Conservation (phyloP, 257 asterid genomes). For the Fraxinus anomala region DNA sequence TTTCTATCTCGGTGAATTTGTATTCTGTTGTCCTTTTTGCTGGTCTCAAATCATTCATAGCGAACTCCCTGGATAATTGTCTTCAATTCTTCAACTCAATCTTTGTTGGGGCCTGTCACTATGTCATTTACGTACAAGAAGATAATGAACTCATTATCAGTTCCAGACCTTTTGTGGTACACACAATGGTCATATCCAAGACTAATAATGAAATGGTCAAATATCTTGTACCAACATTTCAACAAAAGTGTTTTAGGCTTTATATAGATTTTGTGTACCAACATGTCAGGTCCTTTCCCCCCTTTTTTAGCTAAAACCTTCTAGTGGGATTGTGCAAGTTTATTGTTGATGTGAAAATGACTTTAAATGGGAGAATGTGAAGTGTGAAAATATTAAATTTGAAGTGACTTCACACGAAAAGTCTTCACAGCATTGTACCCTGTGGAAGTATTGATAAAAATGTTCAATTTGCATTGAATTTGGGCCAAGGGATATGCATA, state of each 20-base stretch:
- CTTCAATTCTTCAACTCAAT: slow-evolving; percentile 11
- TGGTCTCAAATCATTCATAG: neutral
- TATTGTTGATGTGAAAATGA: neutral
- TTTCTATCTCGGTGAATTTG: neutral
- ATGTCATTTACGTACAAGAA: neutral
- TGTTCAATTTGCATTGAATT: neutral
- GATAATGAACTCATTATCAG: neutral
- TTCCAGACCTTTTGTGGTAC: neutral
- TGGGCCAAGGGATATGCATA: neutral
- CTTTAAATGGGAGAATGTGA: neutral
- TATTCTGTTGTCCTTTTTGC: neutral
- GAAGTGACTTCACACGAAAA: neutral
- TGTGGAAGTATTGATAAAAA: neutral
- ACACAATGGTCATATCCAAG: neutral
- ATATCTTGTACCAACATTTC: slow-evolving; percentile 8
- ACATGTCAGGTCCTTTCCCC: neutral
- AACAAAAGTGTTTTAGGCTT: neutral
- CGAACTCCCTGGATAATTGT: neutral
- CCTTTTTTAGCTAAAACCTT: neutral
- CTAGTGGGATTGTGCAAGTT: neutral
- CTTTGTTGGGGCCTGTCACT: neutral
- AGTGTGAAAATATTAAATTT: neutral
- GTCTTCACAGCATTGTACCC: neutral
- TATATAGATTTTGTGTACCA: neutral
- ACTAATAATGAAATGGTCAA: neutral